These are phyloP conservation scores for Ilyonectria mors-panacis DNA, from an alignment of 2,329 filamentous ascomycete genomes.

Conservation along the genomic window DNA sequence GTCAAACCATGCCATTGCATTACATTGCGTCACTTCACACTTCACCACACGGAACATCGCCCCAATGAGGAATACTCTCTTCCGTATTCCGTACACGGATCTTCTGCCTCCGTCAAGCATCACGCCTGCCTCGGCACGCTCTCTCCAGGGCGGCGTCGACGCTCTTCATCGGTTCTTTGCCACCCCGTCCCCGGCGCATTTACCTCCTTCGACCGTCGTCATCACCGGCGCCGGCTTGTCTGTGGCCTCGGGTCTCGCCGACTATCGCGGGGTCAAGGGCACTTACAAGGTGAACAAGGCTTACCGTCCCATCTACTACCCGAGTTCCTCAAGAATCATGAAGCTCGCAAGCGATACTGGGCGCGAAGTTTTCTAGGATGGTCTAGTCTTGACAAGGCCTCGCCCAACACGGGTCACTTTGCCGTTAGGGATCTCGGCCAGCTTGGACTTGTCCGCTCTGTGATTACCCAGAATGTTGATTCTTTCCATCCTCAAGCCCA, in stretches of 20 bases:
- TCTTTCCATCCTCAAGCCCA: slow-evolving; percentile 89
- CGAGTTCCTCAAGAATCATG: slow-evolving; percentile 87
- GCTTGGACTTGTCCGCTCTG: slow-evolving; percentile 79
- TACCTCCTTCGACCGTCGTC: slow-evolving; percentile 64
- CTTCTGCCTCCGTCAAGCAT: slow-evolving; percentile 83
- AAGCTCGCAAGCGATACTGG: slow-evolving; percentile 94
- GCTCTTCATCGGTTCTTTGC: slow-evolving; percentile 85
- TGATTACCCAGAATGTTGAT: slow-evolving; percentile 98
- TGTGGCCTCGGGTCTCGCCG: slow-evolving; percentile 91
- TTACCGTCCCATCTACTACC: slow-evolving; percentile 92
- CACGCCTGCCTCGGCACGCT: slow-evolving; percentile 79
- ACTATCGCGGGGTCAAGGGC: slow-evolving; percentile 91
- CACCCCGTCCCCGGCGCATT: slow-evolving; percentile 66
- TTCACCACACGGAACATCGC: background rate
- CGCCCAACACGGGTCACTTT: slow-evolving; percentile 84
- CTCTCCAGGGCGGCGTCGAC: slow-evolving; percentile 79
- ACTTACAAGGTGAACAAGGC: slow-evolving; percentile 94
- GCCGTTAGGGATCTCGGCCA: slow-evolving; percentile 81
- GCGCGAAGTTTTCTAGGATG: slow-evolving; percentile 94
- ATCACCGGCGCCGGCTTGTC: slow-evolving; percentile 91
- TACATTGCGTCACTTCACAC: slow-evolving; percentile 5
- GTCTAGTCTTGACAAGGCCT: slow-evolving; percentile 84
- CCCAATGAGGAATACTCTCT: slow-evolving; percentile 77
- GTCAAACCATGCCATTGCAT: slow-evolving; percentile 11
- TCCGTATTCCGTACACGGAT: slow-evolving; percentile 93